Evolutionary conservation across 2,329 filamentous ascomycete species (phyloP).

Genomic region (Epicoccum sorghinum): DNA sequence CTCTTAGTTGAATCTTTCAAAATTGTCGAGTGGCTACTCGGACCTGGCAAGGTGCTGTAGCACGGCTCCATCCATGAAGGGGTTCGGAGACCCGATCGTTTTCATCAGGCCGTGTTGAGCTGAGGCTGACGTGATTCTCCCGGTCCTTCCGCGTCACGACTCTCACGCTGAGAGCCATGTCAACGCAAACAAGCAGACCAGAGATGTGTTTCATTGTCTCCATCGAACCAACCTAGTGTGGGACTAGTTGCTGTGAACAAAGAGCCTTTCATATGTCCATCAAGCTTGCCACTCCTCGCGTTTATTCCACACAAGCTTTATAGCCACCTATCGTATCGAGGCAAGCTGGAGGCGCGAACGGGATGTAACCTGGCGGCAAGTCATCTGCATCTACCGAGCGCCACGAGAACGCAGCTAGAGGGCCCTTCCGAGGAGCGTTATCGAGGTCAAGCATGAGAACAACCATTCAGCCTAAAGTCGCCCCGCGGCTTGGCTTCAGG

Average conservation of each 20-base stretch:
- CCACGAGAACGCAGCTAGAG: neutral
- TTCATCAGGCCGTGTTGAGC: too few species aligned
- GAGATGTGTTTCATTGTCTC: too few species aligned
- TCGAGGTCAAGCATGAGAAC: neutral
- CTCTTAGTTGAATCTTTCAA: too few species aligned
- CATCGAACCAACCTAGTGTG: too few species aligned
- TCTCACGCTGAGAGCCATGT: too few species aligned
- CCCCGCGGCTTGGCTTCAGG: constrained; percentile 15
- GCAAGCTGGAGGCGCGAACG: neutral
- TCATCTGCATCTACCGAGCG: neutral
- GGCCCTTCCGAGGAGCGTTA: neutral
- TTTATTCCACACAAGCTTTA: neutral
- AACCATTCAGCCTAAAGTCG: constrained; percentile 11
- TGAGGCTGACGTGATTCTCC: too few species aligned
- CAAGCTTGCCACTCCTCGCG: neutral
- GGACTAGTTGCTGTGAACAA: neutral
- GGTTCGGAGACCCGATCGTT: too few species aligned
- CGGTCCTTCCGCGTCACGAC: too few species aligned
- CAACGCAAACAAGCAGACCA: too few species aligned
- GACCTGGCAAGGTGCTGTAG: too few species aligned
- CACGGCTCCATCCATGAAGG: too few species aligned
- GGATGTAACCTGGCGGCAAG: neutral
- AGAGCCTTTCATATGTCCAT: neutral
- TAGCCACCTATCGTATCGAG: neutral
- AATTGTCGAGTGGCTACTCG: too few species aligned